Conservation (phyloP, 495 filamentous ascomycete species). For the Patellaria atrata region DNA sequence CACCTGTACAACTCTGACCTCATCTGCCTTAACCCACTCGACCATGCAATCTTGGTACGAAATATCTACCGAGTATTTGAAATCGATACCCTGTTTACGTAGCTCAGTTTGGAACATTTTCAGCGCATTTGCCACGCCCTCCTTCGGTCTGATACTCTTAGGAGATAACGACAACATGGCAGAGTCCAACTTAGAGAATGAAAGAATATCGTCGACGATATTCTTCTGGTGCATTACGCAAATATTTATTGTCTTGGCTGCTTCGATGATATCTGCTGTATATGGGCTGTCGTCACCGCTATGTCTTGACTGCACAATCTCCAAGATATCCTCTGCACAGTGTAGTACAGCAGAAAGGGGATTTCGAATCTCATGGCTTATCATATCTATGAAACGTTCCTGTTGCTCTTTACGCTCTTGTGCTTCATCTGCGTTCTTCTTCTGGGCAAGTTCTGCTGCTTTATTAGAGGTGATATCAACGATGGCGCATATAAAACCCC, state of each 20-base stretch:
- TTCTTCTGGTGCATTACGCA: constrained; percentile 25
- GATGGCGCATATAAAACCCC: constrained; percentile 25
- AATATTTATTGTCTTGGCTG: constrained; percentile 24
- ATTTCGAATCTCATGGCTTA: constrained; percentile 25
- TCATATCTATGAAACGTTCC: constrained; percentile 16
- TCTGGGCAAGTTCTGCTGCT: constrained; percentile 21
- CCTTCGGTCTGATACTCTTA: constrained; percentile 17
- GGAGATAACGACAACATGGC: constrained; percentile 26
- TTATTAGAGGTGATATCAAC: constrained; percentile 28
- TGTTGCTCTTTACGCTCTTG: constrained; percentile 24
- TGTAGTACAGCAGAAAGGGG: constrained; percentile 27
- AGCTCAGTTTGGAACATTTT: constrained; percentile 28
- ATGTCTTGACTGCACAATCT: constrained; percentile 10
- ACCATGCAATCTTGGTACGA: constrained; percentile 23
- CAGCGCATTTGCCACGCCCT: constrained; percentile 17
- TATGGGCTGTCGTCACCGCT: constrained; percentile 2
- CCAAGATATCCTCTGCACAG: constrained; percentile 24
- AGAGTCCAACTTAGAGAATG: constrained; percentile 27
- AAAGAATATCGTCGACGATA: constrained; percentile 28
- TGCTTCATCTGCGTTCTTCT: constrained; percentile 24
- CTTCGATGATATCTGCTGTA: constrained; percentile 17
- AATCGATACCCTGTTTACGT: constrained; percentile 20
- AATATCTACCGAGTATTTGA: constrained; percentile 21
- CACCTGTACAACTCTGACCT: constrained; percentile 24
- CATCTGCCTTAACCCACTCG: constrained; percentile 23